These are phyloP conservation scores for Mycena floridula DNA, from an alignment of 768 basidiomycete species.

Conservation along the genomic window DNA sequence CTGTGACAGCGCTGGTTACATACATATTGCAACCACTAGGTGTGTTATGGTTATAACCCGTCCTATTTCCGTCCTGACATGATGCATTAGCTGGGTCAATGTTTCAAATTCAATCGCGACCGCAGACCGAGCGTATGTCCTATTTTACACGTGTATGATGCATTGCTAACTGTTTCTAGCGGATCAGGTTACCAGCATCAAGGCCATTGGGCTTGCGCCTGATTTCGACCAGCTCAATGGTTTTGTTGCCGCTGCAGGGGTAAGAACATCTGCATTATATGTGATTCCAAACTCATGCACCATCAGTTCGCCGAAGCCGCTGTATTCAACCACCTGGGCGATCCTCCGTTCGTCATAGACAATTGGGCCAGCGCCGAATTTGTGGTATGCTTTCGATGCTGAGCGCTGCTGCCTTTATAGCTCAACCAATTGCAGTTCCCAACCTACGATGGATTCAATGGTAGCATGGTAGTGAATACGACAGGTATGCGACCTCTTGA, in stretches of 20 bases:
- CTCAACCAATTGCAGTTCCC: conserved; percentile 31
- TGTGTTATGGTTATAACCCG: conserved; percentile 16
- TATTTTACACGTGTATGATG: background rate
- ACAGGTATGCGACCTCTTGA: conserved; percentile 24
- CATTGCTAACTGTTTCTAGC: background rate
- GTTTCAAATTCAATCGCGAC: conserved; percentile 28
- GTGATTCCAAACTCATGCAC: background rate
- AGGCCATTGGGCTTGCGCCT: conserved; percentile 37
- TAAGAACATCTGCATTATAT: conserved; percentile 15
- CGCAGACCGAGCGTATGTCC: conserved; percentile 17
- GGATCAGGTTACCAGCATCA: conserved; percentile 31
- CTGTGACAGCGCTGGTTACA: conserved; percentile 37
- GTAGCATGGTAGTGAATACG: conserved; percentile 44
- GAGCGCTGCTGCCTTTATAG: background rate
- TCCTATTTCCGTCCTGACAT: conserved; percentile 8
- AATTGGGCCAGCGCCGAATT: conserved; percentile 54
- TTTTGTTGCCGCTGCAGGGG: conserved; percentile 58
- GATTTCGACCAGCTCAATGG: conserved; percentile 38
- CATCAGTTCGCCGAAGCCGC: conserved; percentile 37
- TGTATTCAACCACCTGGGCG: conserved; percentile 36
- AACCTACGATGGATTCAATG: conserved; percentile 37
- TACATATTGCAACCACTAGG: conserved; percentile 56
- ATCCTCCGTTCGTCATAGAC: conserved; percentile 50
- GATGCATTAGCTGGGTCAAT: conserved; percentile 32
- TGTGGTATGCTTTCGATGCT: conserved; percentile 24